Conservation (phyloP, 768 basidiomycete species). For the Hypholoma sublateritium region DNA sequence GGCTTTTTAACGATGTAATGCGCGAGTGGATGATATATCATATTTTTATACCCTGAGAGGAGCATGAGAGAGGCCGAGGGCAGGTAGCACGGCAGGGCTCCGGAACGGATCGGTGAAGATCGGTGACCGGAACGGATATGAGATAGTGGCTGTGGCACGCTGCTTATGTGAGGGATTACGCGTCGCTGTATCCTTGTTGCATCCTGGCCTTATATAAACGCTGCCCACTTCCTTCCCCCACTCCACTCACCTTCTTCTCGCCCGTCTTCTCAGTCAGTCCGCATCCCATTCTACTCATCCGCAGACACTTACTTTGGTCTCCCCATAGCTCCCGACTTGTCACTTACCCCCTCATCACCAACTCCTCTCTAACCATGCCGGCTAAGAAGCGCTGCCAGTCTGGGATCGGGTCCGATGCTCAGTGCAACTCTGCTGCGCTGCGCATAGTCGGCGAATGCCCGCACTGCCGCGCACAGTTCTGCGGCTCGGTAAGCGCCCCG, state of each 20-base stretch:
- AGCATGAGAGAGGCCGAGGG: background rate
- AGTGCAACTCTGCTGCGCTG: slow-evolving; percentile 77
- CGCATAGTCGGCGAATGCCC: slow-evolving; percentile 86
- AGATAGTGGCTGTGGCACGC: slow-evolving; percentile 10
- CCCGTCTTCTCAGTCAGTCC: slow-evolving; percentile 17
- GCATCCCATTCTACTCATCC: background rate
- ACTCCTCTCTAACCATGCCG: slow-evolving; percentile 49
- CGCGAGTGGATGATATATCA: slow-evolving; percentile 9
- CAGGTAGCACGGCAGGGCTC: background rate
- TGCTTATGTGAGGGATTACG: slow-evolving; percentile 30
- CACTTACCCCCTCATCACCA: slow-evolving; percentile 10
- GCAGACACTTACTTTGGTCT: slow-evolving; percentile 5
- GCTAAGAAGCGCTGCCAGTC: slow-evolving; percentile 89
- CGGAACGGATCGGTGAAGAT: slow-evolving; percentile 6
- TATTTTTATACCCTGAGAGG: slow-evolving; percentile 13
- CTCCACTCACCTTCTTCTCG: slow-evolving; percentile 16
- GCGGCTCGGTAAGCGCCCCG: slow-evolving; percentile 56
- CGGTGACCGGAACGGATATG: slow-evolving; percentile 18
- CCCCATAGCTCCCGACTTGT: slow-evolving; percentile 8
- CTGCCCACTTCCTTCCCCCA: slow-evolving; percentile 4
- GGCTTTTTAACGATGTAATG: slow-evolving; percentile 6
- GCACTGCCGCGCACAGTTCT: slow-evolving; percentile 77
- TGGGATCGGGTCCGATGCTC: slow-evolving; percentile 43
- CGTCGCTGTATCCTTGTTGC: slow-evolving; percentile 27
- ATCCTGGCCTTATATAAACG: slow-evolving; percentile 24